phyloP scores from a whole-genome alignment of 1,139 yeast genomes.

The Yamadazyma jaroonii region DNA sequence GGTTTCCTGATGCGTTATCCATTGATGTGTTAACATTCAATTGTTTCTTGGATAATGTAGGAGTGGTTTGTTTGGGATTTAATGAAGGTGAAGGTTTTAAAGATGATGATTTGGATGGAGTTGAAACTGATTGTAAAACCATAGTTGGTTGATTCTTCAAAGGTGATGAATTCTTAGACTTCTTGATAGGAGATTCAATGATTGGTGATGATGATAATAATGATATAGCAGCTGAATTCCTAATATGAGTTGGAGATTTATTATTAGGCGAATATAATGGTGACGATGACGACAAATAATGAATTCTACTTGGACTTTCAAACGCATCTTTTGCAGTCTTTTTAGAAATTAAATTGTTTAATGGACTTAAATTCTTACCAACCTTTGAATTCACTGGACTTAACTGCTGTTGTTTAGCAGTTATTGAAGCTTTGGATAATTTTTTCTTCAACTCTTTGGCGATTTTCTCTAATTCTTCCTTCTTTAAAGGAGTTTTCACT shows the following conservation, averaged over 20 bases:
- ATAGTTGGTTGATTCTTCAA: conserved; percentile 32
- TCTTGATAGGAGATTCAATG: conserved; percentile 36
- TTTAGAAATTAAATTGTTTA: conserved; percentile 18
- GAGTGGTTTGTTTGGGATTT: conserved; percentile 28
- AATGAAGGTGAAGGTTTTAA: conserved; percentile 41
- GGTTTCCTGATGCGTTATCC: conserved; percentile 11
- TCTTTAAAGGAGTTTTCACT: conserved; percentile 23
- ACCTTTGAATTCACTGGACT: conserved; percentile 23
- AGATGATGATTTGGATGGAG: conserved; percentile 25
- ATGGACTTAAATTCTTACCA: conserved; percentile 22
- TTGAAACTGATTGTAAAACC: conserved; percentile 35
- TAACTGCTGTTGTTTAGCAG: conserved; percentile 42
- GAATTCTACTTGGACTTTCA: conserved; percentile 13
- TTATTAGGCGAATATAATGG: conserved; percentile 41
- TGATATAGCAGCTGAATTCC: conserved; percentile 36
- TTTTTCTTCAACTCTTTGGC: conserved; percentile 46
- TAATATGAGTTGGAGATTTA: conserved; percentile 42
- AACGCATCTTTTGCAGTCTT: neutral
- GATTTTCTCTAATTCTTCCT: conserved; percentile 46
- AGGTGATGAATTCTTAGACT: conserved; percentile 21
- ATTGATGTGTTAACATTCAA: conserved; percentile 8
- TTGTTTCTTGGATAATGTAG: conserved; percentile 29
- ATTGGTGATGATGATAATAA: conserved; percentile 26
- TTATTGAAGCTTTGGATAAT: conserved; percentile 42
- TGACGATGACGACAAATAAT: conserved; percentile 28